A percentile compares a stretch with the other conserved stretches of the same genome.
Conservation (phyloP, 768 basidiomycete genomes). For the Suillus discolor region DNA sequence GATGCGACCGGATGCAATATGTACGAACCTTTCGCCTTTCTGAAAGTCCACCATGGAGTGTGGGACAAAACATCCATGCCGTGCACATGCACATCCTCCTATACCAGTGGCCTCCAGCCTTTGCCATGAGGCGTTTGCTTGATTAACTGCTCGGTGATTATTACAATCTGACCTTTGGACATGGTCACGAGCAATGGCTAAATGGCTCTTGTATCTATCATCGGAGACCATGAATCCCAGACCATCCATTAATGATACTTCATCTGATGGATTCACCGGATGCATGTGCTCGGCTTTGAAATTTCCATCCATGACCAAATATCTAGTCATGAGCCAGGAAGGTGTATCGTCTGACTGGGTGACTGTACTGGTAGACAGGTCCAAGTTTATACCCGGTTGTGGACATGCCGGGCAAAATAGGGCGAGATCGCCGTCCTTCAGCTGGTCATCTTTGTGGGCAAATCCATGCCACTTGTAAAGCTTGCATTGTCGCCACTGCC, state of each 20-base stretch:
- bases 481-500: conserved; percentile 21
- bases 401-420: conserved; percentile 5
- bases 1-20: background rate
- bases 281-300: background rate
- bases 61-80: conserved; percentile 35
- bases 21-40: conserved; percentile 31
- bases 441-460: background rate
- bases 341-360: background rate
- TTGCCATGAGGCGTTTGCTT: conserved; percentile 1
- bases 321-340: background rate
- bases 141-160: conserved; percentile 23
- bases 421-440: background rate
- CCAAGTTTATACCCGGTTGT: background rate
- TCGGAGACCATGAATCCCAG: background rate
- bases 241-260: background rate
- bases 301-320: background rate
- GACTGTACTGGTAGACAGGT: background rate
- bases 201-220: background rate
- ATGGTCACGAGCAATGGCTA: background rate
- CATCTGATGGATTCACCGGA: background rate
- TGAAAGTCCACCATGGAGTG: conserved; percentile 34
- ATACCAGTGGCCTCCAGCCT: conserved; percentile 30
- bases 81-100: conserved; percentile 32
- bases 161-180: conserved; percentile 19
- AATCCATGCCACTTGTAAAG: conserved; percentile 20